phyloP scores from a whole-genome alignment of 2,329 filamentous ascomycete species.

The Monilinia vaccinii-corymbosi region DNA sequence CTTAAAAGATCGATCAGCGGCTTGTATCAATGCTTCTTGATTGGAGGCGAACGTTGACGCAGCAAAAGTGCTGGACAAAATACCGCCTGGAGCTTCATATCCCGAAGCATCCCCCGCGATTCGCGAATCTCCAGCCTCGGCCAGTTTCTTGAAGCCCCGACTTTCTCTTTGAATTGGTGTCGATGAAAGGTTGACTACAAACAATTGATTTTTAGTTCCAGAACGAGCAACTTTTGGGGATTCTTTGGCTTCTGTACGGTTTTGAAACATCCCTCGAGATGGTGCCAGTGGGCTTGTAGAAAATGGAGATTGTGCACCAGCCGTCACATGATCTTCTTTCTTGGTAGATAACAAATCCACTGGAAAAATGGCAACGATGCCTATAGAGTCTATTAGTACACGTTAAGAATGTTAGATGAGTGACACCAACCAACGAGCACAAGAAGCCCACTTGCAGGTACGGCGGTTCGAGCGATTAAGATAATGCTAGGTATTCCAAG shows the following conservation, averaged over 20 bases:
- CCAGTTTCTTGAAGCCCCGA: constrained; percentile 21
- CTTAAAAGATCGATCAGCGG: background rate
- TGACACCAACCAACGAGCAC: constrained; percentile 26
- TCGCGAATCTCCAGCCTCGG: constrained; percentile 8
- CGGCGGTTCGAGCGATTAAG: constrained; percentile 25
- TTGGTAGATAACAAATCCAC: constrained; percentile 19
- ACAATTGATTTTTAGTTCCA: constrained; percentile 24
- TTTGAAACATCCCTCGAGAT: constrained; percentile 19
- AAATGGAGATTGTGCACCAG: constrained; percentile 29
- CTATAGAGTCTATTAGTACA: constrained; percentile 10
- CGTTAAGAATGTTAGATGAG: background rate
- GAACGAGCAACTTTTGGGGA: constrained; percentile 22
- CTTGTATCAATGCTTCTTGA: constrained; percentile 14
- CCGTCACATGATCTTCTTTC: constrained; percentile 21
- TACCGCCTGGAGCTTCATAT: constrained; percentile 23
- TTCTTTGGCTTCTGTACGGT: constrained; percentile 17
- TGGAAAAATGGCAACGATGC: constrained; percentile 23
- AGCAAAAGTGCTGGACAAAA: constrained; percentile 20
- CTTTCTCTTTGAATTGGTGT: constrained; percentile 18
- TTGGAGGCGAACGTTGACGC: constrained; percentile 11
- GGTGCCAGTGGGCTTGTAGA: constrained; percentile 15
- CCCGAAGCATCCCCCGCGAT: constrained; percentile 17
- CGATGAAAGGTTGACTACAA: constrained; percentile 27
- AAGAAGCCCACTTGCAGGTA: constrained; percentile 27
- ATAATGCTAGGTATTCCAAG: constrained; percentile 24